A percentile compares a stretch with the other conserved stretches of the same genome.
phyloP scores from a whole-genome alignment of 139 green algal species.

The Gonium pectorale region DNA sequence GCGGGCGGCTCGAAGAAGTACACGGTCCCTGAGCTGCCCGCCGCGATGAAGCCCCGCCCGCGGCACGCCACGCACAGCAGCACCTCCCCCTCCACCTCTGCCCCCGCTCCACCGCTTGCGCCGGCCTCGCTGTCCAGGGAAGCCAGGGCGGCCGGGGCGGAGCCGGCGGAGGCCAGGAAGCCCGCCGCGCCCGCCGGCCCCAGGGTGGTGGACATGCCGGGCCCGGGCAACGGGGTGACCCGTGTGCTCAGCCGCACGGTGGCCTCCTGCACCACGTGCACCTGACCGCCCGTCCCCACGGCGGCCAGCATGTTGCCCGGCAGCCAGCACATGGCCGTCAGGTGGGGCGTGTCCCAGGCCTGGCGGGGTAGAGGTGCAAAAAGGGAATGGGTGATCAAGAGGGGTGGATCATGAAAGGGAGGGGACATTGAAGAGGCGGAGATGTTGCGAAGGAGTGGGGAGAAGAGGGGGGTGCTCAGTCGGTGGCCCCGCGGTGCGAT shows the following conservation, averaged over 20 bases:
- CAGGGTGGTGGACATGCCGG: background rate
- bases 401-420: background rate
- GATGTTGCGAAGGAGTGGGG: too few relatives aligned
- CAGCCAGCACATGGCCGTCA: conserved; percentile 45
- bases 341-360: background rate
- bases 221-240: background rate
- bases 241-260: background rate
- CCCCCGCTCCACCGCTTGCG: too few relatives aligned
- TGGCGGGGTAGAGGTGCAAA: background rate
- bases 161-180: too few relatives aligned
- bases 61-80: background rate
- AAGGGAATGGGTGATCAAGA: background rate
- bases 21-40: conserved; percentile 33
- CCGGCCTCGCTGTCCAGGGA: too few relatives aligned
- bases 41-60: conserved; percentile 43
- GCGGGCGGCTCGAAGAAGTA: conserved; percentile 57
- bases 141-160: too few relatives aligned
- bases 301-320: conserved; percentile 51
- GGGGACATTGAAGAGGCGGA: background rate
- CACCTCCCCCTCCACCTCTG: background rate
- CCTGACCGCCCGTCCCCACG: conserved; percentile 34
- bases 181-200: background rate
- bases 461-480: too few relatives aligned
- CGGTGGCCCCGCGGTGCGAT: too few relatives aligned
- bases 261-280: conserved; percentile 29